Base-by-base conservation (phyloP, 2,329 filamentous ascomycete genomes). In the Akanthomyces lecanii region DNA sequence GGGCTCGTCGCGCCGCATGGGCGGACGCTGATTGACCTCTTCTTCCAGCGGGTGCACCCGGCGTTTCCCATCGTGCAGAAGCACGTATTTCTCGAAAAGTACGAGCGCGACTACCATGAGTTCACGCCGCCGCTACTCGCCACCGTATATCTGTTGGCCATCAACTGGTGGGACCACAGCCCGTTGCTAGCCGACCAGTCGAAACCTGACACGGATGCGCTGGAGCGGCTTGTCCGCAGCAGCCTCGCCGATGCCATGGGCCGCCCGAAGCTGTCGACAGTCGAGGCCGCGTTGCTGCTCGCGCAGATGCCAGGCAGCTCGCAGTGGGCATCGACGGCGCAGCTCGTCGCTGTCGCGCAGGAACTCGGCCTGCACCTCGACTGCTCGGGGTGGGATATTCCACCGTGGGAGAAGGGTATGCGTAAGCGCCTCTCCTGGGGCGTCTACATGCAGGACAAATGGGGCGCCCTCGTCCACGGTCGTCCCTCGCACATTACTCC, bases 381-480 rank as follows among this genome's bases (percentile, higher is more conserved):
- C 75, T 96, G 92, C 77, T 86, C 89, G 5, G 81, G 82, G 59
- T 97, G 93, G 93, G 91, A 91, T 65, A 94, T 97, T 61, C 91
- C 92, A 33, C 82, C 83, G 0, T 97, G 92, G 92, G 92, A 97
- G 74, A 89, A 90, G 68, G 90, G 91, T 0, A 75, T 97, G 64
- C 84, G 93, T 65, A 95, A 94, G 73, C 85, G 93, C 55, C 83
- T 97, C 48, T 92, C 91, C 1, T 97, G 93, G 92, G 92, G 91
- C 2, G 76, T 96, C 57, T 96, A 95, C 73, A 94, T 96, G 89
- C 92, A 97, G 76, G 93, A 97, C 75, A 96, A 84, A 75, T 96
- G 92, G 92, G 91, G 90, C 18, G 88, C 92, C 2, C 80, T 96
- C 23, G 88, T 95, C 28, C 90, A 96, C 70, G 92, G 92, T 53